These are phyloP conservation scores for Ophiostoma perfectum DNA, from an alignment of 2,329 filamentous ascomycete genomes.

Conservation along the genomic window DNA sequence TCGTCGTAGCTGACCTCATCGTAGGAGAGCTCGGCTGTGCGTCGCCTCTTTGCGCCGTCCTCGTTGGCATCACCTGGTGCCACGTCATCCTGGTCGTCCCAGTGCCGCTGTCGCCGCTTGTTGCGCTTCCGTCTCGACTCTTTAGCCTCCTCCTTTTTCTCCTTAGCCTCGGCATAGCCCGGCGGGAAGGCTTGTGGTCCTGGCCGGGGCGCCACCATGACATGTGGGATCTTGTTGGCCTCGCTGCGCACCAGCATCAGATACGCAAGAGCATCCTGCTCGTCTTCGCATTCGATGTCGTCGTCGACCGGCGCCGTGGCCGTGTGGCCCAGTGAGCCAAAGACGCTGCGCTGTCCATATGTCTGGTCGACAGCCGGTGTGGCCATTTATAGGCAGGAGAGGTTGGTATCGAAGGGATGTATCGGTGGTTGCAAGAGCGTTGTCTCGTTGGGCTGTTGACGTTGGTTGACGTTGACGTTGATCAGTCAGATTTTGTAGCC, in stretches of 20 bases:
- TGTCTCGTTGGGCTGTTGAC: conserved; percentile 8
- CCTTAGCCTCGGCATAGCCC: conserved; percentile 32
- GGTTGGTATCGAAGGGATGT: not conserved
- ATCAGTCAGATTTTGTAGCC: conserved; percentile 11
- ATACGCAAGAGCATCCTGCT: conserved; percentile 64
- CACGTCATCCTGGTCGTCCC: conserved; percentile 26
- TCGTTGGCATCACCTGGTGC: conserved; percentile 27
- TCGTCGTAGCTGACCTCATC: conserved; percentile 31
- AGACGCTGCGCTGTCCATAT: conserved; percentile 67
- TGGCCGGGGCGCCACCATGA: conserved; percentile 59
- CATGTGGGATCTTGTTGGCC: conserved; percentile 65
- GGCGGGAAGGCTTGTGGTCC: conserved; percentile 41
- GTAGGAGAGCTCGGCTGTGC: conserved; percentile 23
- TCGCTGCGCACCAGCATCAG: conserved; percentile 48
- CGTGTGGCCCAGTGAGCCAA: conserved; percentile 54
- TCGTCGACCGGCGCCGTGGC: conserved; percentile 45
- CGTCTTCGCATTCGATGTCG: conserved; percentile 62
- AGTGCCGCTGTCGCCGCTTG: conserved; percentile 24
- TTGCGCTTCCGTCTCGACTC: conserved; percentile 17
- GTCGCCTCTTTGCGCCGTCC: conserved; percentile 27
- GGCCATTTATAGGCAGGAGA: not conserved
- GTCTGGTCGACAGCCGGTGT: conserved; percentile 50
- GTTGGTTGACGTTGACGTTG: conserved; percentile 1
- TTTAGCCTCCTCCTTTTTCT: conserved; percentile 26
- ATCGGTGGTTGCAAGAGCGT: not conserved